These are phyloP conservation scores for Circinella minor DNA, from an alignment of 371 early-diverging fungal genomes.

Conservation along the genomic window DNA sequence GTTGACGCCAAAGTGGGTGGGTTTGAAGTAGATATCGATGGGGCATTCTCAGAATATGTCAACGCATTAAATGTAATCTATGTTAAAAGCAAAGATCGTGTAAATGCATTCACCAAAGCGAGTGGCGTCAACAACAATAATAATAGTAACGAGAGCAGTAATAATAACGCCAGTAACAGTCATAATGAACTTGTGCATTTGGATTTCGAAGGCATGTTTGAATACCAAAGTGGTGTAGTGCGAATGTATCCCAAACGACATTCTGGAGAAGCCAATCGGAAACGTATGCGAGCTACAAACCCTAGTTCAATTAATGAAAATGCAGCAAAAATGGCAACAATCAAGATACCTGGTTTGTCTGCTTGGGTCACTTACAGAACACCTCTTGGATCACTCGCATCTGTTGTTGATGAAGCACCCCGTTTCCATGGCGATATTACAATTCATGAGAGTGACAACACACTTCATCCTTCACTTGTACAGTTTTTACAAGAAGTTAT, in stretches of 20 bases:
- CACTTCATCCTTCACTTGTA: slow-evolving; percentile 76
- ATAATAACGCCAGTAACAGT: slow-evolving; percentile 10
- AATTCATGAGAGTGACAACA: slow-evolving; percentile 79
- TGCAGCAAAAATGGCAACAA: slow-evolving; percentile 55
- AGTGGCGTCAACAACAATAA: slow-evolving; percentile 2
- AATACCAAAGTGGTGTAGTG: slow-evolving; percentile 49
- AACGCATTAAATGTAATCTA: slow-evolving; percentile 72
- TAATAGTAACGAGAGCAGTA: slow-evolving; percentile 4
- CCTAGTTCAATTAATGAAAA: slow-evolving; percentile 18
- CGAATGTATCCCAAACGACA: slow-evolving; percentile 62
- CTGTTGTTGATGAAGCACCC: slow-evolving; percentile 45
- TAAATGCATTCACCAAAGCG: slow-evolving; percentile 54
- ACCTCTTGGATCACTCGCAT: slow-evolving; percentile 58
- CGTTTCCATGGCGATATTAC: slow-evolving; percentile 70
- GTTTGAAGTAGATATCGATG: slow-evolving; percentile 71
- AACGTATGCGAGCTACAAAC: slow-evolving; percentile 16
- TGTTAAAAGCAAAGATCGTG: slow-evolving; percentile 59
- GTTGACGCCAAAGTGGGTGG: slow-evolving; percentile 72
- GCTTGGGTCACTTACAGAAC: slow-evolving; percentile 66
- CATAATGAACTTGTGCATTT: slow-evolving; percentile 29
- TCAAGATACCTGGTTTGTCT: slow-evolving; percentile 72
- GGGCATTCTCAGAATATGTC: slow-evolving; percentile 72
- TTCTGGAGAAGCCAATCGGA: slow-evolving; percentile 24
- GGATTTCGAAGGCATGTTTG: slow-evolving; percentile 44
- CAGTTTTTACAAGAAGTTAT: slow-evolving; percentile 74